Conservation (phyloP, 176 grass and related monocot genomes). For the Oryza glumipatula region DNA sequence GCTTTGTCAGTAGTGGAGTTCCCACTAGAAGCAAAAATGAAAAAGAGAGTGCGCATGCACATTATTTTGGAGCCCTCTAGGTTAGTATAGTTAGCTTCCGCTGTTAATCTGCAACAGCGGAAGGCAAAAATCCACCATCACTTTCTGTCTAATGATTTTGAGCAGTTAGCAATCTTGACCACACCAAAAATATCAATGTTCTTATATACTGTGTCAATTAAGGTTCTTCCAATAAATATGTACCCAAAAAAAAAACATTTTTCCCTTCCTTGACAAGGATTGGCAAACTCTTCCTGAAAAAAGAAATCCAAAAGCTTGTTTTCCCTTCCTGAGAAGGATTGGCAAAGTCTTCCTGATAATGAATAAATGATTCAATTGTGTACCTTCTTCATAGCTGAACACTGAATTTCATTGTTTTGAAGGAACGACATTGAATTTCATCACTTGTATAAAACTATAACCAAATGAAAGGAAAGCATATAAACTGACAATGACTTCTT, state of each 20-base stretch:
- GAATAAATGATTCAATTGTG: constrained; percentile 7
- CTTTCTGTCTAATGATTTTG: constrained; percentile 30
- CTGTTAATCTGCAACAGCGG: background rate
- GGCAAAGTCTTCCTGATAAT: constrained; percentile 13
- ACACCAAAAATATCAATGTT: background rate
- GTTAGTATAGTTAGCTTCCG: constrained; percentile 8
- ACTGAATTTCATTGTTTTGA: background rate
- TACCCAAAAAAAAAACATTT: background rate
- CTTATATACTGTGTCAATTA: background rate
- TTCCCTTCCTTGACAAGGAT: background rate
- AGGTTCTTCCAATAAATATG: background rate
- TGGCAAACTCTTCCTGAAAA: constrained; percentile 1
- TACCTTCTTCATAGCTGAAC: constrained; percentile 20
- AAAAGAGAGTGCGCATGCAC: background rate
- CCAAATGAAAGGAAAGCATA: background rate
- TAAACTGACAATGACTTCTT: constrained; percentile 7
- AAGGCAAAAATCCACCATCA: constrained; percentile 30
- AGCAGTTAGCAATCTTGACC: constrained; percentile 21
- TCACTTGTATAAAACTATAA: constrained; percentile 16
- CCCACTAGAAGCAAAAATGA: constrained; percentile 35
- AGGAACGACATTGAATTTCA: background rate
- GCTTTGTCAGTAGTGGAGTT: constrained; percentile 53
- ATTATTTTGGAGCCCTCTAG: constrained; percentile 19
- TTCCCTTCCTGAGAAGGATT: no score
- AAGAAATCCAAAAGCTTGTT: no score